Conservation (phyloP, 495 filamentous ascomycete genomes). For the Lophium mytilinum region DNA sequence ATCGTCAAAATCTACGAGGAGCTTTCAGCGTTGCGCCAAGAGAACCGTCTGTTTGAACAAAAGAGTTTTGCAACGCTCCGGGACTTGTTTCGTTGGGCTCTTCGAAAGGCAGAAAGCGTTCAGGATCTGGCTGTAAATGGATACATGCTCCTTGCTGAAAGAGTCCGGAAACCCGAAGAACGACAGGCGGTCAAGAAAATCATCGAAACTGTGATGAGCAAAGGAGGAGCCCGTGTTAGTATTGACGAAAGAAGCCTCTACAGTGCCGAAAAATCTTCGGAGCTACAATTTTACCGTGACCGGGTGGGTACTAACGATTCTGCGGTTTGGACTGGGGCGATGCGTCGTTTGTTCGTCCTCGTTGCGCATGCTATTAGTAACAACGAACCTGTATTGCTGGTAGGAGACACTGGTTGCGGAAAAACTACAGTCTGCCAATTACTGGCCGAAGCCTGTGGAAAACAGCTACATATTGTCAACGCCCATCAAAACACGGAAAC, state of each 20-base stretch:
- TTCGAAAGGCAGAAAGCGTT: conserved; percentile 71
- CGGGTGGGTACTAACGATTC: conserved; percentile 42
- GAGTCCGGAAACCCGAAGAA: conserved; percentile 87
- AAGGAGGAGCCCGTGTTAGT: conserved; percentile 44
- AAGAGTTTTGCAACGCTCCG: conserved; percentile 94
- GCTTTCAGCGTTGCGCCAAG: conserved; percentile 79
- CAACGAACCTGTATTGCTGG: conserved; percentile 87
- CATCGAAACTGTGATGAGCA: conserved; percentile 83
- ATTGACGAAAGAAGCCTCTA: conserved; percentile 72
- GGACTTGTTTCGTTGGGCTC: conserved; percentile 97
- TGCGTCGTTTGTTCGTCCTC: conserved; percentile 81
- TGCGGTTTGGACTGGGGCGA: conserved; percentile 90
- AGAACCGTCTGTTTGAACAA: conserved; percentile 86
- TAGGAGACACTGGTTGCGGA: conserved; percentile 94
- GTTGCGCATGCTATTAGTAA: conserved; percentile 77
- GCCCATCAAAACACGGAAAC: conserved; percentile 97
- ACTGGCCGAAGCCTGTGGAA: conserved; percentile 68
- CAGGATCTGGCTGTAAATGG: conserved; percentile 88
- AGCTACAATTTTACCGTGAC: conserved; percentile 45
- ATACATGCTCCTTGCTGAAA: conserved; percentile 90
- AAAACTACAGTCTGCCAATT: conserved; percentile 96
- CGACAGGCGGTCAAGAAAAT: conserved; percentile 72
- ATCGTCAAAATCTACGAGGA: conserved; percentile 95
- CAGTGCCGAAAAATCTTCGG: conserved; percentile 43
- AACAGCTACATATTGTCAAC: conserved; percentile 79